phyloP scores from a whole-genome alignment of 83 land plant genomes.

The Larix sibirica region DNA sequence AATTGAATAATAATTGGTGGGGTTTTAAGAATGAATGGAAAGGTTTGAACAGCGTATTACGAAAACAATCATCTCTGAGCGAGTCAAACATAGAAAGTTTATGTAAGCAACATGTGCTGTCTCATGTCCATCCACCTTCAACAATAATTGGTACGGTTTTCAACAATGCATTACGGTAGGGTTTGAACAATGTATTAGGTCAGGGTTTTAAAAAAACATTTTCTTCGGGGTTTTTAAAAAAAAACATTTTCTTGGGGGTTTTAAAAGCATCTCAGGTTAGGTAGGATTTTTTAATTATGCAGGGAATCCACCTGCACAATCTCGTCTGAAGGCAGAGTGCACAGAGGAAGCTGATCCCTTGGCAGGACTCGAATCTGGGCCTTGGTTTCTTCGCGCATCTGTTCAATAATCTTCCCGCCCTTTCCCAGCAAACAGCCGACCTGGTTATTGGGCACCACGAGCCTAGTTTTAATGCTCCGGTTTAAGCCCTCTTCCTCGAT shows the following conservation, averaged over 20 bases:
- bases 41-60: no score
- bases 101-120: no score
- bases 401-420: slow-evolving; percentile 61
- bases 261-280: no score
- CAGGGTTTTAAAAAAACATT: slow-evolving; percentile 3
- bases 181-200: neutral
- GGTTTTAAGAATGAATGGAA: no score
- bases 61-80: no score
- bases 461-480: slow-evolving; percentile 25
- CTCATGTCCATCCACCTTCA: no score
- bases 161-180: neutral
- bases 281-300: no score
- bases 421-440: slow-evolving; percentile 62
- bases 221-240: neutral
- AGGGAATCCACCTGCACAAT: slow-evolving; percentile 45
- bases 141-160: neutral
- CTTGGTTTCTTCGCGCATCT: slow-evolving; percentile 57
- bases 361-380: slow-evolving; percentile 56
- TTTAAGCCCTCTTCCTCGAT: slow-evolving; percentile 31
- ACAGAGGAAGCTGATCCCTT: slow-evolving; percentile 50
- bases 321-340: slow-evolving; percentile 52
- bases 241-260: no score
- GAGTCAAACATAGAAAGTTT: no score
- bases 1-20: neutral
- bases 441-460: slow-evolving; percentile 53